A percentile compares a stretch with the other conserved stretches of the same genome.
phyloP scores from a whole-genome alignment of 129 eudicot species.

The Daucus carota region DH1_v3.0 NC_030387.2:6110001-6110500 shows the following conservation, averaged over 20 bases:
- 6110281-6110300: background rate
- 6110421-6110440: background rate
- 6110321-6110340: background rate
- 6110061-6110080: background rate
- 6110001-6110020: too few species aligned
- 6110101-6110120: background rate
- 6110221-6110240: background rate
- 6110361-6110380: background rate
- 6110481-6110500: background rate
- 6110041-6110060: too few species aligned
- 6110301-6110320: background rate
- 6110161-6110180: background rate
- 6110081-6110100: background rate
- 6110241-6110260: background rate
- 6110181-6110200: background rate
- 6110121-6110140: background rate
- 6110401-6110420: background rate
- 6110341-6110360: background rate
- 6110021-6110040: too few species aligned
- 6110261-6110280: background rate
- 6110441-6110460: background rate
- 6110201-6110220: background rate
- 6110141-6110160: background rate
- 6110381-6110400: background rate
- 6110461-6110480: background rate